Base-by-base conservation (phyloP, 75 land plant species). In the Ceratopteris richardii region DNA sequence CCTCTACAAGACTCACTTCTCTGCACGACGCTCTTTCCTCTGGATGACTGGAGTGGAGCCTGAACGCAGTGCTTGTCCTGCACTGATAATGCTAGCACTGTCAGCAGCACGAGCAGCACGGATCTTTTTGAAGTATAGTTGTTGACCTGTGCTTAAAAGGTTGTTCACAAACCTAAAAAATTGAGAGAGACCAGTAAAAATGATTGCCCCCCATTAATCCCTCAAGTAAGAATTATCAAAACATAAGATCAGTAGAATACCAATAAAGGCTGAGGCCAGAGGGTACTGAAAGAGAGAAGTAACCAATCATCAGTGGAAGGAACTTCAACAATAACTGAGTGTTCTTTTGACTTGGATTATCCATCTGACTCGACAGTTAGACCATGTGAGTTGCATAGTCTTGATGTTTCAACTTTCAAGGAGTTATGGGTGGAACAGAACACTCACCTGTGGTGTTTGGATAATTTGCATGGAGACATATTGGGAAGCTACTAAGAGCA, bases 261-360 rank as follows among this genome's bases (percentile, higher is more conserved):
- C 99, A 95, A 63, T 95, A 95, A 46, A 95, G 83, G 53, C 97
- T 90, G 51, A 95, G 64, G 53, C 99, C 99, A 13, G 99, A 95
- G 13, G 99, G 99, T 14, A 95, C 99, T 23, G 99, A 95, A 47
- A 95, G 73, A 17, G 99, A 83, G 62, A 95, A 95, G 67, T 95
- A 95, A 52, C 99, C 99, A 62, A 95, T 90, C 96, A 95, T 95
- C 27, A 95, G 81, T 2, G 99, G 99, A 56, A 95, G 85, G 63
- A 82, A 82, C 75, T 82, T 82, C 66, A 88, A 43, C 29, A 84
- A 62, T 29, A 82, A 73, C 47, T 82, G 90, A 19, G 95, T 62
- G 52, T 88, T 89, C 68, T 92, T 88, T 65, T 84, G 86, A 62
- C 66, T 26, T 57, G 97, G 97, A 72, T 95, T 96, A 66, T 74